phyloP scores from a whole-genome alignment of 768 basidiomycete species.

The Terana coerulea region DNA sequence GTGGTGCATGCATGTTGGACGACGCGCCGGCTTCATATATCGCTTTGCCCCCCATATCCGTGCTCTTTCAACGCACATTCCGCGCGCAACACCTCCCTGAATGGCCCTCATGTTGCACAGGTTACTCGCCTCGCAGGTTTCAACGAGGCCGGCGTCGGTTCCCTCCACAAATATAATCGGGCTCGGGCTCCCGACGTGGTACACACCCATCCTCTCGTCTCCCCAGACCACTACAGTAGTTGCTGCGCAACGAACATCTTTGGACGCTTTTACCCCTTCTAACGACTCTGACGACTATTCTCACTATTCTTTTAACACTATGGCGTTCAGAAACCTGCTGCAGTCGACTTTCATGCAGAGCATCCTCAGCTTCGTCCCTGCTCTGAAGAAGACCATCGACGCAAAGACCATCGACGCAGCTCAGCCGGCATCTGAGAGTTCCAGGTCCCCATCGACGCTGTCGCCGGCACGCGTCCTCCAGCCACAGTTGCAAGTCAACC shows the following conservation, averaged over 20 bases:
- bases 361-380: constrained; percentile 10
- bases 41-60: too few species aligned
- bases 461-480: background rate
- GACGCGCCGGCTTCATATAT: constrained; percentile 2
- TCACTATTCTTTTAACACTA: constrained; percentile 1
- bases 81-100: background rate
- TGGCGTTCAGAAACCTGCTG: constrained; percentile 6
- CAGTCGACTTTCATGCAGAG: constrained; percentile 14
- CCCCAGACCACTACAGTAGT: background rate
- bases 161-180: constrained; percentile 2
- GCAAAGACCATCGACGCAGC: background rate
- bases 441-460: background rate
- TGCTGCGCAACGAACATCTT: constrained; percentile 5
- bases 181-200: too few species aligned
- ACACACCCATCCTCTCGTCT: background rate
- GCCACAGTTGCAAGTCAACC: constrained; percentile 2
- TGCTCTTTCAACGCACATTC: background rate
- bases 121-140: constrained; percentile 4
- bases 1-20: background rate
- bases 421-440: background rate
- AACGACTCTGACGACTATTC: background rate
- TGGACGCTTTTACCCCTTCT: too few species aligned
- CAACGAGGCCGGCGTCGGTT: constrained; percentile 3
- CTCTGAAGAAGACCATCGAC: constrained; percentile 11
- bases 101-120: constrained; percentile 5